A percentile compares a stretch with the other conserved stretches of the same genome.
Conservation (phyloP, 1,139 yeast genomes). For the Taphrina wiesneri region DNA sequence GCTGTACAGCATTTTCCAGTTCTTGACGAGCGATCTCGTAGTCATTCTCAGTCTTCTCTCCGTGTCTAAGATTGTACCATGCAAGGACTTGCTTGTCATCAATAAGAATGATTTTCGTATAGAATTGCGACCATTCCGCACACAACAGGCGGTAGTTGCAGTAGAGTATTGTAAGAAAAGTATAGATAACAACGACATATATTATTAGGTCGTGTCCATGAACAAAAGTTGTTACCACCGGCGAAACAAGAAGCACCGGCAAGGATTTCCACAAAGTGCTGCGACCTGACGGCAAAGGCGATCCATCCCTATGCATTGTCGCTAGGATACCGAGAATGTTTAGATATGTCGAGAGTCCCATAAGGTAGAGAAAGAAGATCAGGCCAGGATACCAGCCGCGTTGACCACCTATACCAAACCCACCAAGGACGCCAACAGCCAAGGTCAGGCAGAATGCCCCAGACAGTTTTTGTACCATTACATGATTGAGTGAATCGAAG, state of each 20-base stretch:
- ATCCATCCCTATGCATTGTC: conserved; percentile 14
- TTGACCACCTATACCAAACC: conserved; percentile 10
- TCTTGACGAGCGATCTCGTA: conserved; percentile 4
- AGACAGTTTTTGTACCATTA: conserved; percentile 15
- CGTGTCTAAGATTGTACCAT: neutral
- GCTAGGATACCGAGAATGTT: conserved; percentile 18
- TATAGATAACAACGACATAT: conserved; percentile 13
- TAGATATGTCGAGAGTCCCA: conserved; percentile 16
- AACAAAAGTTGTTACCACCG: conserved; percentile 8
- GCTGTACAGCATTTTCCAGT: conserved; percentile 5
- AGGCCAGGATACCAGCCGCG: conserved; percentile 22
- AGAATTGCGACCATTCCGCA: conserved; percentile 18
- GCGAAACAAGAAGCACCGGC: conserved; percentile 12
- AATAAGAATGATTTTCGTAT: neutral
- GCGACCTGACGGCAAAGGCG: conserved; percentile 12
- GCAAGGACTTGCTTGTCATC: conserved; percentile 19
- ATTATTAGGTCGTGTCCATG: conserved; percentile 13
- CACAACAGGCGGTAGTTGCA: neutral
- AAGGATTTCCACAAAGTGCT: conserved; percentile 1
- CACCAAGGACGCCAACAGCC: conserved; percentile 10
- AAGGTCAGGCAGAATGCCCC: conserved; percentile 1
- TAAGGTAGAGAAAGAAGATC: conserved; percentile 8
- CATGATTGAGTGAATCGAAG: conserved; percentile 18
- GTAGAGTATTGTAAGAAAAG: conserved; percentile 8
- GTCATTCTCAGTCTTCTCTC: neutral